Evolutionary conservation across 1,284 basidiomycete species (phyloP).

Genomic region (Sanghuangporus sanghuang): DNA sequence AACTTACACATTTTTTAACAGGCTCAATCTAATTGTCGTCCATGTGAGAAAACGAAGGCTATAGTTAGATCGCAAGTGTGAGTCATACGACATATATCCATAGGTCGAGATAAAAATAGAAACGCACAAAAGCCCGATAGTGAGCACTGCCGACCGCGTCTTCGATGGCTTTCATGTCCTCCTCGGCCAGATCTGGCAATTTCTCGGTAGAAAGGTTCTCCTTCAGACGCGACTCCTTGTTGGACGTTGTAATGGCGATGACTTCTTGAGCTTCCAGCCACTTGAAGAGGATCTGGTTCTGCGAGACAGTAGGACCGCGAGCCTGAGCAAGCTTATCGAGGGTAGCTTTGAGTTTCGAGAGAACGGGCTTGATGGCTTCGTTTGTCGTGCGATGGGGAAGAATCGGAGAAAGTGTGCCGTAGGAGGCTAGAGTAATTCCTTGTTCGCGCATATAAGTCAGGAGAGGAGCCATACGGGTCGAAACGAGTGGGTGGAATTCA

Average conservation of each 20-base stretch:
- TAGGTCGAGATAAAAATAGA: background rate
- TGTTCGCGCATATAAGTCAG: constrained; percentile 51
- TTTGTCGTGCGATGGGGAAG: constrained; percentile 49
- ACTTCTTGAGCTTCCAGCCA: constrained; percentile 56
- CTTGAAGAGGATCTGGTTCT: constrained; percentile 51
- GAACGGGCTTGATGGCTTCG: constrained; percentile 43
- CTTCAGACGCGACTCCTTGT: constrained; percentile 61
- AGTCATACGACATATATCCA: background rate
- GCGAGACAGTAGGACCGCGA: constrained; percentile 36
- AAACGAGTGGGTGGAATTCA: constrained; percentile 79
- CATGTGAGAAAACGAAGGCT: constrained; percentile 4
- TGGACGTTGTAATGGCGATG: constrained; percentile 71
- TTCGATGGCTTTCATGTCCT: constrained; percentile 62
- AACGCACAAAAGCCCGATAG: constrained; percentile 44
- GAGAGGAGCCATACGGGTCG: constrained; percentile 50
- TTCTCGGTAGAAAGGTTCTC: constrained; percentile 57
- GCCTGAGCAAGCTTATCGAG: constrained; percentile 30
- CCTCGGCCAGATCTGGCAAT: constrained; percentile 51
- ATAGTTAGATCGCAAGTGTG: background rate
- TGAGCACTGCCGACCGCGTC: constrained; percentile 54
- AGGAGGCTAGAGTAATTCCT: constrained; percentile 64
- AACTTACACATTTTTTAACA: background rate
- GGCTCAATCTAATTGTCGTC: background rate
- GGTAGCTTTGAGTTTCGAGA: constrained; percentile 35
- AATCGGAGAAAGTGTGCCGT: constrained; percentile 60